phyloP scores from a whole-genome alignment of 345 rosid genomes.

The Hirschfeldia incana region DNA sequence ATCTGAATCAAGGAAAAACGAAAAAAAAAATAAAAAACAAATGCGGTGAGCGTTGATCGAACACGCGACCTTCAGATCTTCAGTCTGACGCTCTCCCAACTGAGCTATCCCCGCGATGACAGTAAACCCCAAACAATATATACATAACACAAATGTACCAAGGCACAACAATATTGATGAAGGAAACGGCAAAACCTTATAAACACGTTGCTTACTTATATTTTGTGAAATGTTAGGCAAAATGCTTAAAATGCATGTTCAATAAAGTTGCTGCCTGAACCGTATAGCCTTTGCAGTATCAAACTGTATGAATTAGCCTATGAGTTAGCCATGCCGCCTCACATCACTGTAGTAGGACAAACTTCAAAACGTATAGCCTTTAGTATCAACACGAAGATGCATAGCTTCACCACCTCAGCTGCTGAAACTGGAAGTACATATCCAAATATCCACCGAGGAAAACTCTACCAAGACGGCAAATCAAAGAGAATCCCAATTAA shows the following conservation, averaged over 20 bases:
- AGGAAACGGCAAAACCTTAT: background rate
- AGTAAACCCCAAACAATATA: background rate
- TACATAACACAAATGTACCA: background rate
- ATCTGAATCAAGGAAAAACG: background rate
- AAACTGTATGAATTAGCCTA: background rate
- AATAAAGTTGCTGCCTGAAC: too few relatives aligned
- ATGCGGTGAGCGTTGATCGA: conserved; percentile 62
- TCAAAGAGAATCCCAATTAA: background rate
- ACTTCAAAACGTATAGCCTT: background rate
- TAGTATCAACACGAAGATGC: background rate
- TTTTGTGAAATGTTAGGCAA: background rate
- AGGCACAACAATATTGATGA: background rate
- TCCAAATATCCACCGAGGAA: too few relatives aligned
- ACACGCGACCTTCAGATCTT: conserved; percentile 75
- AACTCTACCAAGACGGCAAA: background rate
- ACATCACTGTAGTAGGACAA: background rate
- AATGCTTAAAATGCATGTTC: background rate
- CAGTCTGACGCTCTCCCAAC: conserved; percentile 94
- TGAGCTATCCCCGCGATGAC: conserved; percentile 77
- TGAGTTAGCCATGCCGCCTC: background rate
- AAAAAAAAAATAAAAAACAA: background rate
- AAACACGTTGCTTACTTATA: background rate
- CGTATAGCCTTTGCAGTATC: too few relatives aligned
- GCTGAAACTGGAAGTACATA: background rate
- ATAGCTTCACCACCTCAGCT: background rate